Base-by-base conservation (phyloP, 75 land plant genomes). In the Adiantum capillusveneris region DNA sequence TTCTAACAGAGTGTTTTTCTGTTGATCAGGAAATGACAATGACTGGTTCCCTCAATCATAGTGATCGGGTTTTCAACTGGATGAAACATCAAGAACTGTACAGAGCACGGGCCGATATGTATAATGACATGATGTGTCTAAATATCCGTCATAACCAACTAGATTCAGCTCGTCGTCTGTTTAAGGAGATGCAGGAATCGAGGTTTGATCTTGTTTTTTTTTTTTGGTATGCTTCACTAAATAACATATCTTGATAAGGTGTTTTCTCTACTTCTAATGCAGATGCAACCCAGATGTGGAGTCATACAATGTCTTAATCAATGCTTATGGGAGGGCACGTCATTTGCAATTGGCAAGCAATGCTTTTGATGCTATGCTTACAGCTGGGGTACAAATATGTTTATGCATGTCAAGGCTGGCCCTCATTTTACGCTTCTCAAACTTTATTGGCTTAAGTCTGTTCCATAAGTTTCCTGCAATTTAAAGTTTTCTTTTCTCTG, bases 271-370 rank as follows among this genome's bases (percentile, higher is more conserved):
- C 11, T 36, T 31, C 7, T 31, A 53, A 28, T 37, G 56, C 66
- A 93, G 98, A 70, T 93, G 98, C 65, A 89, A 89, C 44, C 98
- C 95, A 31, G 96, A 93, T 79, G 96, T 64, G 55, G 96, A 89
- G 66, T 79, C 96, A 25, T 93, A 89, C 74, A 89, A 89, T 84
- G 90, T 90, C 53, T 66, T 93, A 7, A 93, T 93, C 53, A 80
- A 75, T 74, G 95, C 74, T 43, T 90, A 93, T 81, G 98, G 88
- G 24, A 77, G 96, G 67, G 81, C 81, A 57, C 87, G 84, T 56
- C 95, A 93, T 44, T 88, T 90, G 98, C 82, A 76, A 14, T 88
- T 90, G 90, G 90, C 95, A 58, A 69, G 67, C 67, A 79, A 86
- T 60, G 86, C 86, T 46, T 76, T 93, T 77, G 90, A 93, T 58